Conservation (phyloP, 805 yeast genomes). For the Kodamaea sagamina region DNA sequence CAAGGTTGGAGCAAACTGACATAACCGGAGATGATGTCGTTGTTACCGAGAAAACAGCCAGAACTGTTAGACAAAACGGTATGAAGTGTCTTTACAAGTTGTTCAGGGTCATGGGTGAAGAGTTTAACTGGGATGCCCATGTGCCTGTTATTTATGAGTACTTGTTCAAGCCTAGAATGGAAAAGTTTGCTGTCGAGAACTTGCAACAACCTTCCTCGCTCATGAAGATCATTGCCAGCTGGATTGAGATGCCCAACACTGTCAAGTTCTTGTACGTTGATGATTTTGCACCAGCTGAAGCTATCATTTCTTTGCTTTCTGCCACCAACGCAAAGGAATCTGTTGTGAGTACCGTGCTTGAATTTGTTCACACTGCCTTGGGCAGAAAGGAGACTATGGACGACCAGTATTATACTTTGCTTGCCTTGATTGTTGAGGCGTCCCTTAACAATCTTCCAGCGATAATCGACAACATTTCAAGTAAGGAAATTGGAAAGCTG, state of each 20-base stretch:
- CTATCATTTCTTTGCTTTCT: slow-evolving; percentile 56
- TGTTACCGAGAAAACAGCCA: slow-evolving; percentile 47
- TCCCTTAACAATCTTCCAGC: slow-evolving; percentile 54
- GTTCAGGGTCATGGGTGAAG: slow-evolving; percentile 53
- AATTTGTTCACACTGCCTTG: slow-evolving; percentile 52
- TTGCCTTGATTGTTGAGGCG: slow-evolving; percentile 59
- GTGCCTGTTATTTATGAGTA: slow-evolving; percentile 51
- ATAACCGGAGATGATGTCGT: slow-evolving; percentile 13
- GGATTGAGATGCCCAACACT: slow-evolving; percentile 49
- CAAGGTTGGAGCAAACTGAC: slow-evolving; percentile 15
- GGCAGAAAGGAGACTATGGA: slow-evolving; percentile 38
- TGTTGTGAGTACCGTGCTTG: slow-evolving; percentile 58
- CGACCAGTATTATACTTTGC: slow-evolving; percentile 46
- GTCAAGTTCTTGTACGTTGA: slow-evolving; percentile 56
- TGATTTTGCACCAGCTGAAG: slow-evolving; percentile 52
- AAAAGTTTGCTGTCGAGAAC: slow-evolving; percentile 71
- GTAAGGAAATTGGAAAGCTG: slow-evolving; percentile 50
- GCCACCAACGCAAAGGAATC: slow-evolving; percentile 63
- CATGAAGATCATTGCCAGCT: slow-evolving; percentile 60
- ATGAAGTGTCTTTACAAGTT: slow-evolving; percentile 62
- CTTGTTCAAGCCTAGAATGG: slow-evolving; percentile 66
- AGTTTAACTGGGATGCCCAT: slow-evolving; percentile 56
- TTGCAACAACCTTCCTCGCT: slow-evolving; percentile 81
- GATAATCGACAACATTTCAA: slow-evolving; percentile 43
- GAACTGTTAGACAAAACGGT: slow-evolving; percentile 65